phyloP scores from a whole-genome alignment of 306 rosid species.

The Castanea sativa region DNA sequence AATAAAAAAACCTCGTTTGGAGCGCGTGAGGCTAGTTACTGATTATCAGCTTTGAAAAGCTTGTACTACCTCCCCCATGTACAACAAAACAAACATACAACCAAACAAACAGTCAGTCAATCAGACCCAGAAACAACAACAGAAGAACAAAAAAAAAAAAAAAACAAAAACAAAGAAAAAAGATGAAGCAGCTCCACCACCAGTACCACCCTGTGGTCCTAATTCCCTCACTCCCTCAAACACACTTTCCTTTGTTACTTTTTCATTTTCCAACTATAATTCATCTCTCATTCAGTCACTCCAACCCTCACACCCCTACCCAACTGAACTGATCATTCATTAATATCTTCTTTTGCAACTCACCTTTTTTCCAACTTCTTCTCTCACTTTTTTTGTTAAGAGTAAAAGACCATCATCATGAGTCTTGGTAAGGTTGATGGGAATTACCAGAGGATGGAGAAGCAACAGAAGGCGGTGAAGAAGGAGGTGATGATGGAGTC shows the following conservation, averaged over 20 bases:
- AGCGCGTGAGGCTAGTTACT: no score
- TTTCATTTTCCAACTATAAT: conserved; percentile 2
- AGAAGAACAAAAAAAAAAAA: neutral
- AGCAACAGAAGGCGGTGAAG: conserved; percentile 32
- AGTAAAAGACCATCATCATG: neutral
- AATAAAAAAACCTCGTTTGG: no score
- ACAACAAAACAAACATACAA: neutral
- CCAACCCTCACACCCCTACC: conserved; percentile 2
- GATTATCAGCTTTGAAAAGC: no score
- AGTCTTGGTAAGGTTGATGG: conserved; percentile 31
- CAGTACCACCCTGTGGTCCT: conserved; percentile 44
- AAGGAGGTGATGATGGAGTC: conserved; percentile 16
- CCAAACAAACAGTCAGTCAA: no score
- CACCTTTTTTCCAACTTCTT: neutral
- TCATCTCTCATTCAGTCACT: neutral
- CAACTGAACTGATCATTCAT: neutral
- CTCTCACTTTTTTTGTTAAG: neutral
- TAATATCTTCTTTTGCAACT: conserved; percentile 4
- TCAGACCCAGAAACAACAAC: neutral
- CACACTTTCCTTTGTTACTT: neutral
- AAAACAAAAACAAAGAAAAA: neutral
- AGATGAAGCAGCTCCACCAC: conserved; percentile 12
- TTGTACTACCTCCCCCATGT: neutral
- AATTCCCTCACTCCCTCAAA: conserved; percentile 9
- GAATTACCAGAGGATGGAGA: conserved; percentile 26